Conservation (phyloP, 2,329 filamentous ascomycete genomes). For the Cladosporium sp. region DNA sequence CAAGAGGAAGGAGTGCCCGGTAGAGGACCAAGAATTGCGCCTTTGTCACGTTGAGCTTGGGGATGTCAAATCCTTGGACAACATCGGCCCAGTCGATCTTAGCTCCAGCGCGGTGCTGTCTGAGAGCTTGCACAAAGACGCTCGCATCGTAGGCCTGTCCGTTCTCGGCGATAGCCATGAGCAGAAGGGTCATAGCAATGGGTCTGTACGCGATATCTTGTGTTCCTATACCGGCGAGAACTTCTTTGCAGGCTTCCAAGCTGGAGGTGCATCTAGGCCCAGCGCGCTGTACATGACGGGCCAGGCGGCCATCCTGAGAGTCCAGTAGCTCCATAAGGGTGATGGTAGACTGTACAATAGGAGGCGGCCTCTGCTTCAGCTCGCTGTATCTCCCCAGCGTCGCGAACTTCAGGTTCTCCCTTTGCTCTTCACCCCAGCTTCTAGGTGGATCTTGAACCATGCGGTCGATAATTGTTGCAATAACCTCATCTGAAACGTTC, state of each 20-base stretch:
- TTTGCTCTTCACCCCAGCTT: constrained; percentile 71
- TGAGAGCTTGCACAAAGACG: constrained; percentile 55
- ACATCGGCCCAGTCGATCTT: constrained; percentile 63
- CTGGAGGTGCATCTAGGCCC: constrained; percentile 71
- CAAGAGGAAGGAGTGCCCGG: constrained; percentile 67
- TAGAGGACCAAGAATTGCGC: constrained; percentile 78
- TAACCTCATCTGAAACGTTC: constrained; percentile 50
- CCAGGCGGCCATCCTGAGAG: constrained; percentile 53
- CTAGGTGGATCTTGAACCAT: constrained; percentile 82
- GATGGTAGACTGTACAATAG: constrained; percentile 63
- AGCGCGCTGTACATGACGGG: constrained; percentile 62
- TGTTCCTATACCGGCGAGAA: constrained; percentile 50
- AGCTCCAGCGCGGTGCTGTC: constrained; percentile 49
- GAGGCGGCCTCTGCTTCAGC: constrained; percentile 54
- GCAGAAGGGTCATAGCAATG: constrained; percentile 73
- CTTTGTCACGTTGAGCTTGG: constrained; percentile 67
- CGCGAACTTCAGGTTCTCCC: constrained; percentile 61
- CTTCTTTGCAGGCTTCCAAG: constrained; percentile 61
- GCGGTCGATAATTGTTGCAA: constrained; percentile 76
- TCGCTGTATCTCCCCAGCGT: constrained; percentile 62
- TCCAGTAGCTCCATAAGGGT: constrained; percentile 62
- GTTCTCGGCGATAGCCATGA: constrained; percentile 55
- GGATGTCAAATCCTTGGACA: constrained; percentile 73
- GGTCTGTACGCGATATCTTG: constrained; percentile 73
- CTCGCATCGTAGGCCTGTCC: constrained; percentile 62